Percentiles rank a stretch among this genome's conserved stretches.
Evolutionary conservation across 2,329 filamentous ascomycete genomes (phyloP).

Genomic region (Teratosphaeria epicoccoides): DNA sequence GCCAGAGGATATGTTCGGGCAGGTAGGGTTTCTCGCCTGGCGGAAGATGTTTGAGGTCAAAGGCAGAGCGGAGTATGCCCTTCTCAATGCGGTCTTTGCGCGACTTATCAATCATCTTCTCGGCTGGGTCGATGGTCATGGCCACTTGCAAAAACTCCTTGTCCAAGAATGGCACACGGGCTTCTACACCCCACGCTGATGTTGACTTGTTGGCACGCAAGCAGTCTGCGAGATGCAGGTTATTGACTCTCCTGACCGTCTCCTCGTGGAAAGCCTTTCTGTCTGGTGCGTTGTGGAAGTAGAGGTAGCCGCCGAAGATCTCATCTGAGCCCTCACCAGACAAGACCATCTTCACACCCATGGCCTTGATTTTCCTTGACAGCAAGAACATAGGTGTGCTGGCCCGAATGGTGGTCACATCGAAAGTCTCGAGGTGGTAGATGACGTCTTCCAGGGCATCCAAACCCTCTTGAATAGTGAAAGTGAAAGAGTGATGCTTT

Average conservation of each 20-base stretch:
- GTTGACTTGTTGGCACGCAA: constrained; percentile 98
- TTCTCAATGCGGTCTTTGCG: constrained; percentile 63
- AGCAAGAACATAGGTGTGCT: constrained; percentile 98
- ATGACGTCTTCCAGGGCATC: constrained; percentile 97
- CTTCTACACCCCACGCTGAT: constrained; percentile 93
- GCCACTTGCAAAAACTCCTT: constrained; percentile 87
- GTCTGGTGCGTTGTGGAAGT: constrained; percentile 91
- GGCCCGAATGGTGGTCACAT: constrained; percentile 95
- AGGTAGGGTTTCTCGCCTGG: constrained; percentile 62
- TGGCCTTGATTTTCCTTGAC: constrained; percentile 97
- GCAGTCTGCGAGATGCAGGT: constrained; percentile 93
- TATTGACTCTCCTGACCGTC: constrained; percentile 87
- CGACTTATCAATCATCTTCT: constrained; percentile 83
- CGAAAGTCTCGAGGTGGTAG: constrained; percentile 93
- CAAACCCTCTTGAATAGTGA: constrained; percentile 93
- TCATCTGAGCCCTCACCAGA: constrained; percentile 95
- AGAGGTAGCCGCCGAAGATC: constrained; percentile 96
- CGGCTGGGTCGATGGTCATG: constrained; percentile 88
- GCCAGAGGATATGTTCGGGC: constrained; percentile 91
- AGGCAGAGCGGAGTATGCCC: constrained; percentile 95
- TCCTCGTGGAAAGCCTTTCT: constrained; percentile 92
- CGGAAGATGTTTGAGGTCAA: constrained; percentile 84
- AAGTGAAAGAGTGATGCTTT: constrained; percentile 96
- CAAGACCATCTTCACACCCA: constrained; percentile 99
- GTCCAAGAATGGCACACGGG: constrained; percentile 94